Percentiles rank a stretch among this genome's conserved stretches.
Evolutionary conservation across 2,329 filamentous ascomycete species (phyloP).

Genomic region (Sporothrix phasma): DNA sequence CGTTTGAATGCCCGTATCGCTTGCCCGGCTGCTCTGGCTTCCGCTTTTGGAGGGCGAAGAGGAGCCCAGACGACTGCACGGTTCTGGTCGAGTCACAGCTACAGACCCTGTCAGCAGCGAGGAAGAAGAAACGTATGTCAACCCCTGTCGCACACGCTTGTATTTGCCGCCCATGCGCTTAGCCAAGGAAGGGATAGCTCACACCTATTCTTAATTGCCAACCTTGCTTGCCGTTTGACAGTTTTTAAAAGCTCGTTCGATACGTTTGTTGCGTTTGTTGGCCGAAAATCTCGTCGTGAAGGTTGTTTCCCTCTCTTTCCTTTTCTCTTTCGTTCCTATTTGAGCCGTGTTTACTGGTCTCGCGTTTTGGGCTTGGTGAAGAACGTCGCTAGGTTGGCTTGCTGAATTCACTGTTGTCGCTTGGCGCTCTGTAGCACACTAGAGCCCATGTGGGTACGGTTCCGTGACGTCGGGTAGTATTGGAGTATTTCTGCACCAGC

Average conservation of each 20-base stretch:
- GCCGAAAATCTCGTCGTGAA: not conserved
- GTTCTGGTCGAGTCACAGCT: not conserved
- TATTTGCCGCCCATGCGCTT: constrained; percentile 3
- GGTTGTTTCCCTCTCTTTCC: not conserved
- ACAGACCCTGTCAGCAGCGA: not conserved
- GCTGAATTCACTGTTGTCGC: not conserved
- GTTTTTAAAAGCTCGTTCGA: not conserved
- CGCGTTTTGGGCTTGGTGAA: not conserved
- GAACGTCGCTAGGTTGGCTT: not conserved
- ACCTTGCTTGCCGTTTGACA: not conserved
- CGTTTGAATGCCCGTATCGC: not conserved
- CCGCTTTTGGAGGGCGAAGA: not conserved
- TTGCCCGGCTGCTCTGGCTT: not conserved
- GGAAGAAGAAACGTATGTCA: not conserved
- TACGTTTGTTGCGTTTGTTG: no score
- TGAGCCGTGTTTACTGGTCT: not conserved
- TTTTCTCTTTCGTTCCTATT: not conserved
- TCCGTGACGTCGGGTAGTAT: not conserved
- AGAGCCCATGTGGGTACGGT: not conserved
- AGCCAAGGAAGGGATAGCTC: not conserved
- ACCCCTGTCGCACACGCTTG: not conserved
- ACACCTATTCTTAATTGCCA: not conserved
- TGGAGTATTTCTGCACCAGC: not conserved
- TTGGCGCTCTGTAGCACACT: not conserved
- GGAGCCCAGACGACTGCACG: not conserved